Conservation (phyloP, 495 filamentous ascomycete genomes). For the Sabuloglossum arenarium region DNA sequence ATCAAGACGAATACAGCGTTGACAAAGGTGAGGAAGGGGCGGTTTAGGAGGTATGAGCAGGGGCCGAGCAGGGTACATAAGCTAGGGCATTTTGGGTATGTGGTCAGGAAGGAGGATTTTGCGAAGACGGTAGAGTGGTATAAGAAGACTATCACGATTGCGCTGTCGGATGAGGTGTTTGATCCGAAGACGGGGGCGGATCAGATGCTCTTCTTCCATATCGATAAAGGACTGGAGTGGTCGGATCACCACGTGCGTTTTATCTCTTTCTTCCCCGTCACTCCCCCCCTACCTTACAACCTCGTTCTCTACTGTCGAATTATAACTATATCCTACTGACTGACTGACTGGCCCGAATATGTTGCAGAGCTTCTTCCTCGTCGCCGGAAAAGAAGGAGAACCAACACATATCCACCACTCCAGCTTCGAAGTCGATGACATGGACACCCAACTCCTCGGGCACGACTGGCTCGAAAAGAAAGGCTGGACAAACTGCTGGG, state of each 20-base stretch:
- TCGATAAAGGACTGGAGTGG: slow-evolving; percentile 35
- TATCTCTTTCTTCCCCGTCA: slow-evolving; percentile 45
- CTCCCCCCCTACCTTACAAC: slow-evolving; percentile 13
- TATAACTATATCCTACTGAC: not conserved
- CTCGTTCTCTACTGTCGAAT: too few relatives aligned
- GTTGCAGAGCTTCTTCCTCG: not conserved
- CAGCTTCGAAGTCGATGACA: slow-evolving; percentile 56
- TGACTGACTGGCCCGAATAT: too few relatives aligned
- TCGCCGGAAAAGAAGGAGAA: not conserved
- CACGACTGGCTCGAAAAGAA: slow-evolving; percentile 47
- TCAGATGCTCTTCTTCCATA: slow-evolving; percentile 39
- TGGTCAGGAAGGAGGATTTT: slow-evolving; percentile 29
- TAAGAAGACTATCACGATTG: slow-evolving; percentile 34
- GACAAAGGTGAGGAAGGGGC: slow-evolving; percentile 13
- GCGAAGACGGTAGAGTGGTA: slow-evolving; percentile 38
- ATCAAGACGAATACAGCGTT: slow-evolving; percentile 8
- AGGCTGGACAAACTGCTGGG: slow-evolving; percentile 50
- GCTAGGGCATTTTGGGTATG: slow-evolving; percentile 51
- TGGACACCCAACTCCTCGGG: slow-evolving; percentile 51
- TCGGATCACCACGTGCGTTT: slow-evolving; percentile 39
- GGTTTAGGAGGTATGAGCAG: slow-evolving; percentile 12
- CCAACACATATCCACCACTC: slow-evolving; percentile 45
- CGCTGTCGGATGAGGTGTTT: slow-evolving; percentile 30
- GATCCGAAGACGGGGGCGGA: slow-evolving; percentile 23
- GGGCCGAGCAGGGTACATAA: slow-evolving; percentile 54